Base-by-base conservation (phyloP, 2,329 filamentous ascomycete species). In the Calonectria ilicicola region DNA sequence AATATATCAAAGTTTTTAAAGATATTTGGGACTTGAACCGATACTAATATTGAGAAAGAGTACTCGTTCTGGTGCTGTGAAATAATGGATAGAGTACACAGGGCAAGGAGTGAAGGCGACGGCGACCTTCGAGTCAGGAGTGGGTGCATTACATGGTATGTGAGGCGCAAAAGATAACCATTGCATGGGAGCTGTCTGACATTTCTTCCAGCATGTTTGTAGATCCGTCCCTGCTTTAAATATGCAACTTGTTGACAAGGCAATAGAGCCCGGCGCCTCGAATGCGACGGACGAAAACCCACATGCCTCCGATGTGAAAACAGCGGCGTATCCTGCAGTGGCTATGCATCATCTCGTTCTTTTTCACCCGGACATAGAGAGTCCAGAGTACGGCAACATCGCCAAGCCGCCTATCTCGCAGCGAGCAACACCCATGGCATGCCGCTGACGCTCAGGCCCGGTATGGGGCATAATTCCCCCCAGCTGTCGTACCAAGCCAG, bases 141-240 rank as follows among this genome's bases (percentile, higher is more conserved):
- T 12, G 38, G 58, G 23, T 63, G 58, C n/a, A 63, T 17, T 32
- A 46, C 58, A 46, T 63, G 58, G 58, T 63, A 63, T 63, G 58
- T 46, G 40, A 21, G 58, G 44, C 19, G 23, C 15, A 46, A 29
- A 29, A 14, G n/a, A 40, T 26, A 53, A 21, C 8, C 2, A 1
- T 5, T 58, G 15, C 14, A 38, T 40, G 53, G 32, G 2, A 19
- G 23, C 7, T 19, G 35, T 12, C 58, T 63, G 23, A 63, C 40
- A 8, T 32, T 29, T 46, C 19, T 21, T 42, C 7, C 7, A 63
- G 58, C 58, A 63, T 44, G 58, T 63, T 46, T 21, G 58, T 63
- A 14, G 21, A 63, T 7, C 19, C 8, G 17, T 17, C 26, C 8
- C n/a, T 2, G 17, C 9, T 21, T 63, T 26, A 19, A 32, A n/a